phyloP scores from a whole-genome alignment of 2,329 filamentous ascomycete genomes.

The Pyricularia pennisetigena region DNA sequence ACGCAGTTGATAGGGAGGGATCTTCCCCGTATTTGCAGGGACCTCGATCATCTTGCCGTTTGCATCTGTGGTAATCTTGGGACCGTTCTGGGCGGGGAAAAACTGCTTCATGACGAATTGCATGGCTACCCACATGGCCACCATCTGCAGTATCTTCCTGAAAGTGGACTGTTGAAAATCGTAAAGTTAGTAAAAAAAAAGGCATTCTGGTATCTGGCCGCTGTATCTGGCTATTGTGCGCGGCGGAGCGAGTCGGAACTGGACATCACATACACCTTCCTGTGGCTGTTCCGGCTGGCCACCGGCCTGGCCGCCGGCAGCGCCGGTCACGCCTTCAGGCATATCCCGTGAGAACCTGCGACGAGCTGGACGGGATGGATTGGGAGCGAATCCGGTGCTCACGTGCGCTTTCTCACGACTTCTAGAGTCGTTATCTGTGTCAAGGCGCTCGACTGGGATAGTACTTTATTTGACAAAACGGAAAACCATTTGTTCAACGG shows the following conservation, averaged over 20 bases:
- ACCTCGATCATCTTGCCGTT: constrained; percentile 43
- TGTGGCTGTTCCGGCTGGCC: constrained; percentile 15
- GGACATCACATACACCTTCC: constrained; percentile 19
- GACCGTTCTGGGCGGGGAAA: constrained; percentile 31
- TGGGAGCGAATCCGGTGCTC: background rate
- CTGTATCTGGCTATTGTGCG: background rate
- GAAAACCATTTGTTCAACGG: background rate
- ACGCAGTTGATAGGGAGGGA: constrained; percentile 56
- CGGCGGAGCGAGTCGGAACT: background rate
- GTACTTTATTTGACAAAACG: background rate
- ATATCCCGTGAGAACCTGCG: constrained; percentile 14
- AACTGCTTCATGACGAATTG: constrained; percentile 48
- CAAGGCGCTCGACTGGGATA: background rate
- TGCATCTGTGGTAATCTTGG: constrained; percentile 36
- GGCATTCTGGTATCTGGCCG: background rate
- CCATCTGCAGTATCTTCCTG: constrained; percentile 39
- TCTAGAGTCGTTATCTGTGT: background rate
- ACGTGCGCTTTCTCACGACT: background rate
- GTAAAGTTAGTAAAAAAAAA: background rate
- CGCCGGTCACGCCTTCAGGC: constrained; percentile 19
- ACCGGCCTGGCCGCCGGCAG: constrained; percentile 18
- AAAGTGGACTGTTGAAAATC: constrained; percentile 21
- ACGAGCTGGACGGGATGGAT: background rate
- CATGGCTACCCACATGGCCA: constrained; percentile 47
- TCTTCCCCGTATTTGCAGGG: constrained; percentile 41